These are phyloP conservation scores for Aspergillus bombycis DNA, from an alignment of 2,329 filamentous ascomycete species.

Conservation along the genomic window DNA sequence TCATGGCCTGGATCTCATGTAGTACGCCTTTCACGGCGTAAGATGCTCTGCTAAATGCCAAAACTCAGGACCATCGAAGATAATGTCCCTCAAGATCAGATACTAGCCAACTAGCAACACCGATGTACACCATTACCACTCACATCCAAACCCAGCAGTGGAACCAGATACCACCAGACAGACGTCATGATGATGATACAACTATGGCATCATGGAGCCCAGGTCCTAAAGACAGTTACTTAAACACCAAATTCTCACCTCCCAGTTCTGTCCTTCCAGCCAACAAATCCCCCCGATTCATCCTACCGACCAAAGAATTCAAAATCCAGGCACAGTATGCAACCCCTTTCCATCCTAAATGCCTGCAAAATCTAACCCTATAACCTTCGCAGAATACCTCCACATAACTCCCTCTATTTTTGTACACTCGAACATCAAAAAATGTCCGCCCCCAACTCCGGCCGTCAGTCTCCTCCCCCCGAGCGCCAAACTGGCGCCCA, in stretches of 20 bases:
- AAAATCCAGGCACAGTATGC: not conserved
- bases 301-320: not conserved
- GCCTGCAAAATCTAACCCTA: not conserved
- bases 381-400: not conserved
- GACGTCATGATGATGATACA: constrained; percentile 1
- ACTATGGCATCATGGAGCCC: not conserved
- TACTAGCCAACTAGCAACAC: not conserved
- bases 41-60: not conserved
- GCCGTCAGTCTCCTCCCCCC: constrained; percentile 77
- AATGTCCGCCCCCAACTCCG: constrained; percentile 66
- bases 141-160: not conserved
- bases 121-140: not conserved
- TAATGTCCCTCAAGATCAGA: not conserved
- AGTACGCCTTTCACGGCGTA: not conserved
- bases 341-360: not conserved
- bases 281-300: not conserved
- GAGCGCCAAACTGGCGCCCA: constrained; percentile 69
- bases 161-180: not conserved
- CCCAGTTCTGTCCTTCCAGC: not conserved
- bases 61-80: not conserved
- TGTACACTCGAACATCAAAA: not conserved
- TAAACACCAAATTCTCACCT: constrained; percentile 8
- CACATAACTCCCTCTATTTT: not conserved
- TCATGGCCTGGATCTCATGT: not conserved
- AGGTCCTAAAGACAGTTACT: not conserved